phyloP scores from a whole-genome alignment of 345 rosid genomes.

The Corchorus olitorius region DNA sequence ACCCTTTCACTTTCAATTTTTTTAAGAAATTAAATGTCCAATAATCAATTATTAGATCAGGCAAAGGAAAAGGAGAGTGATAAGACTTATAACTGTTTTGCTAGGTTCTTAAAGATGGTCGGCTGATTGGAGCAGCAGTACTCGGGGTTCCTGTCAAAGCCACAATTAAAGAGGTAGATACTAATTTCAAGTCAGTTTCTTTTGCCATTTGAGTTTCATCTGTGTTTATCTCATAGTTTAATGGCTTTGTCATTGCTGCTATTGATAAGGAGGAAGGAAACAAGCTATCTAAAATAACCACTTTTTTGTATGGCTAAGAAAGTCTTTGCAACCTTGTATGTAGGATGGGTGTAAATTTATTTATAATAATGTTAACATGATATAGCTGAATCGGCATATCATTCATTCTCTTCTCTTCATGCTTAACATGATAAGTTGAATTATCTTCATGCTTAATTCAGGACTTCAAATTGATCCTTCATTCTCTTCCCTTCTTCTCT shows the following conservation, averaged over 20 bases:
- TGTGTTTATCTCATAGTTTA: neutral
- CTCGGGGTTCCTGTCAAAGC: constrained; percentile 97
- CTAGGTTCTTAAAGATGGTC: constrained; percentile 82
- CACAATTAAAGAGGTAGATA: constrained; percentile 88
- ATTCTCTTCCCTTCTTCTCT: neutral
- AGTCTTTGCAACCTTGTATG: neutral
- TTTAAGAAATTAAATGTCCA: neutral
- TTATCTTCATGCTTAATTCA: neutral
- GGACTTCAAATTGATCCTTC: neutral
- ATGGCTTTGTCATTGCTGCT: neutral
- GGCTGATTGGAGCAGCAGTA: constrained; percentile 82
- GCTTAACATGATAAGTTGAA: too few relatives aligned
- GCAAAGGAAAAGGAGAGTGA: neutral
- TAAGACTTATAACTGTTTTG: constrained; percentile 19
- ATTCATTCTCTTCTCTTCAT: too few relatives aligned
- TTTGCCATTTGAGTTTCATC: neutral
- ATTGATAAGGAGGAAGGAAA: too few relatives aligned
- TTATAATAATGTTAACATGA: neutral
- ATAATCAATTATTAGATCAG: too few relatives aligned
- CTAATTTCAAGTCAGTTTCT: neutral
- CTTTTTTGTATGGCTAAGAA: neutral
- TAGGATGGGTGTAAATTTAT: neutral
- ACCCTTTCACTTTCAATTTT: too few relatives aligned
- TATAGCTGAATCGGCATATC: neutral
- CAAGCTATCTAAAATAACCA: neutral